phyloP scores from a whole-genome alignment of 495 filamentous ascomycete genomes.

The Symbiotaphrina buchneri region DNA sequence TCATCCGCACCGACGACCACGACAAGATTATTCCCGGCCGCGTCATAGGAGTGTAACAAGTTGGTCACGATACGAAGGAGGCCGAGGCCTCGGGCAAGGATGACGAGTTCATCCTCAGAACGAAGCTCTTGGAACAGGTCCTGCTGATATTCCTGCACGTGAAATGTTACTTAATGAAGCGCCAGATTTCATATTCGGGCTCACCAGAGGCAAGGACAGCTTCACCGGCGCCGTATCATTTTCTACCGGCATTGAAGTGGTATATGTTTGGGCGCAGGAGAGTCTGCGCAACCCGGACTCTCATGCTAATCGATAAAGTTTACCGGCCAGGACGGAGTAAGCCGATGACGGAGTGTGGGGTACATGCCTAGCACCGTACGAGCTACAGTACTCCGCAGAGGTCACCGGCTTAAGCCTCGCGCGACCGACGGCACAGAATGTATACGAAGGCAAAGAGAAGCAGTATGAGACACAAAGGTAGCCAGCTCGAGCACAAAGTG shows the following conservation, averaged over 20 bases:
- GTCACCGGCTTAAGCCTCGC: too few species aligned
- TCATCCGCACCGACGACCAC: slow-evolving; percentile 81
- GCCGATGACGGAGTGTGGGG: too few species aligned
- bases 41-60: slow-evolving; percentile 89
- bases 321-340: too few species aligned
- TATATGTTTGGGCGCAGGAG: too few species aligned
- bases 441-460: too few species aligned
- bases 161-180: slow-evolving; percentile 6
- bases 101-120: slow-evolving; percentile 76
- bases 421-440: too few species aligned
- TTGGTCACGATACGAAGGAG: slow-evolving; percentile 81
- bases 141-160: slow-evolving; percentile 51
- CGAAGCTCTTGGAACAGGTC: slow-evolving; percentile 81
- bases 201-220: slow-evolving; percentile 76
- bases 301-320: too few species aligned
- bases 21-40: slow-evolving; percentile 79
- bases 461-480: too few species aligned
- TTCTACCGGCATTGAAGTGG: slow-evolving; percentile 2
- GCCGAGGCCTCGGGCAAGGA: slow-evolving; percentile 79
- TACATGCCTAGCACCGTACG: too few species aligned
- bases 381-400: too few species aligned
- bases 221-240: slow-evolving; percentile 42
- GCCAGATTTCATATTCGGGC: slow-evolving; percentile 6
- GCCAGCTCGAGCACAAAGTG: too few species aligned
- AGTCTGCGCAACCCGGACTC: too few species aligned